Percentiles rank a stretch among this genome's conserved stretches.
These are phyloP conservation scores for Ascochyta pisi DNA, from an alignment of 2,329 filamentous ascomycete species.

Conservation along the genomic window DNA sequence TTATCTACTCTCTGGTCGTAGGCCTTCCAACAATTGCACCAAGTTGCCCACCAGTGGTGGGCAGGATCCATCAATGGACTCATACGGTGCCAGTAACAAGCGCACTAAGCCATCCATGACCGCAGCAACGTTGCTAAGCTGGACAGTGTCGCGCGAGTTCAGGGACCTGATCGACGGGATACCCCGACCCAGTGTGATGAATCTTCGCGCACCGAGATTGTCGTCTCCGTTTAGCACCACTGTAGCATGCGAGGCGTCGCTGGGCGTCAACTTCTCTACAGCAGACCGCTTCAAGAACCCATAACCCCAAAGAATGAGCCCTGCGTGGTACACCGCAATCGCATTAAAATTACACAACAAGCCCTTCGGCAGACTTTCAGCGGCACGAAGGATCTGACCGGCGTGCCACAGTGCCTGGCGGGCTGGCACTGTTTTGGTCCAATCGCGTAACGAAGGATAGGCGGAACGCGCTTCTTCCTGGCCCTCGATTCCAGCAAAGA, in stretches of 20 bases:
- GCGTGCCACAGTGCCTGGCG: slow-evolving; percentile 71
- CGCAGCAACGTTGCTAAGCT: slow-evolving; percentile 62
- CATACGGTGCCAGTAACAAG: slow-evolving; percentile 62
- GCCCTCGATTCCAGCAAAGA: slow-evolving; percentile 72
- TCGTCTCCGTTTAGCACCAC: slow-evolving; percentile 65
- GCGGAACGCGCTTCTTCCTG: slow-evolving; percentile 68
- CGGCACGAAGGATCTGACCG: slow-evolving; percentile 69
- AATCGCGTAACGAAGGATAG: slow-evolving; percentile 65
- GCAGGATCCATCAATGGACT: slow-evolving; percentile 34
- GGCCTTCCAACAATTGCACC: slow-evolving; percentile 66
- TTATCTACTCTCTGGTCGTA: slow-evolving; percentile 59
- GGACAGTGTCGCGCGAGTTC: slow-evolving; percentile 29
- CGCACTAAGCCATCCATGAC: slow-evolving; percentile 67
- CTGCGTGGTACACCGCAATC: slow-evolving; percentile 72
- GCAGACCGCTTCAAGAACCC: slow-evolving; percentile 58
- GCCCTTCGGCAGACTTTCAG: slow-evolving; percentile 60
- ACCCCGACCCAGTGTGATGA: slow-evolving; percentile 64
- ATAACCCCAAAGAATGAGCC: slow-evolving; percentile 73
- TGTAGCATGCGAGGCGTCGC: slow-evolving; percentile 14
- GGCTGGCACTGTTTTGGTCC: slow-evolving; percentile 63
- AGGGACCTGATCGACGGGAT: slow-evolving; percentile 56
- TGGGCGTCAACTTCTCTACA: slow-evolving; percentile 42
- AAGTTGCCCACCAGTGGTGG: slow-evolving; percentile 73
- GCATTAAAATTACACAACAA: slow-evolving; percentile 71
- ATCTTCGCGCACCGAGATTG: slow-evolving; percentile 61